Percentiles rank a stretch among this genome's conserved stretches.
Conservation (phyloP, 352 stramenopile species). For the Phytophthora meadii region DNA sequence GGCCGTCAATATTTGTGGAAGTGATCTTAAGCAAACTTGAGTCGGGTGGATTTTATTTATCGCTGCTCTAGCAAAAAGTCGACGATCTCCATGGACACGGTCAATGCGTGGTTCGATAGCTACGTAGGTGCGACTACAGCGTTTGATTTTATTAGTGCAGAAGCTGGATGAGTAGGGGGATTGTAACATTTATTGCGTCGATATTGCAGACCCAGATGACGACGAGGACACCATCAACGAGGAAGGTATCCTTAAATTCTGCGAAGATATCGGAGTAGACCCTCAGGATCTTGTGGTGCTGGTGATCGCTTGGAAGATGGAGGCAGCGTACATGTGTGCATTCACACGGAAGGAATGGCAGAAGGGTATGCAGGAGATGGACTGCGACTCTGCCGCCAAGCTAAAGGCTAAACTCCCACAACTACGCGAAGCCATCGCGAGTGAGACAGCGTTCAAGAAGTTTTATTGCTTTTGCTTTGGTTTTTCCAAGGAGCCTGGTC, state of each 20-base stretch:
- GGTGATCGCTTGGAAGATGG: conserved; percentile 90
- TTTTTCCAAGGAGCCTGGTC: conserved; percentile 89
- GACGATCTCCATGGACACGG: conserved; percentile 45
- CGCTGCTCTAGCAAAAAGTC: conserved; percentile 30
- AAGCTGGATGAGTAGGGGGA: not conserved
- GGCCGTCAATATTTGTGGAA: not conserved
- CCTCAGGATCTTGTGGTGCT: conserved; percentile 80
- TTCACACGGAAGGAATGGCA: conserved; percentile 88
- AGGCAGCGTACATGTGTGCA: conserved; percentile 84
- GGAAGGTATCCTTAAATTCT: conserved; percentile 84
- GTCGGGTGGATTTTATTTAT: not conserved
- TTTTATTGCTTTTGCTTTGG: conserved; percentile 91
- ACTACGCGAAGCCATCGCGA: conserved; percentile 63
- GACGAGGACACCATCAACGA: conserved; percentile 75
- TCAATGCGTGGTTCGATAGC: conserved; percentile 73
- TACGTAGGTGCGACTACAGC: conserved; percentile 50
- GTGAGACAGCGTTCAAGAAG: conserved; percentile 71
- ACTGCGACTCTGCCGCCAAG: conserved; percentile 70
- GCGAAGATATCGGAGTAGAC: conserved; percentile 80
- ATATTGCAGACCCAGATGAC: conserved; percentile 43
- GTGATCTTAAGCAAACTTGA: not conserved
- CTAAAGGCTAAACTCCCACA: conserved; percentile 66
- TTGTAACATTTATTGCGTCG: conserved; percentile 1
- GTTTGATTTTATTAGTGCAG: not conserved
- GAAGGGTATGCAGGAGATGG: conserved; percentile 79